Base-by-base conservation (phyloP, 345 rosid genomes). In the Populus pruinosa region DNA sequence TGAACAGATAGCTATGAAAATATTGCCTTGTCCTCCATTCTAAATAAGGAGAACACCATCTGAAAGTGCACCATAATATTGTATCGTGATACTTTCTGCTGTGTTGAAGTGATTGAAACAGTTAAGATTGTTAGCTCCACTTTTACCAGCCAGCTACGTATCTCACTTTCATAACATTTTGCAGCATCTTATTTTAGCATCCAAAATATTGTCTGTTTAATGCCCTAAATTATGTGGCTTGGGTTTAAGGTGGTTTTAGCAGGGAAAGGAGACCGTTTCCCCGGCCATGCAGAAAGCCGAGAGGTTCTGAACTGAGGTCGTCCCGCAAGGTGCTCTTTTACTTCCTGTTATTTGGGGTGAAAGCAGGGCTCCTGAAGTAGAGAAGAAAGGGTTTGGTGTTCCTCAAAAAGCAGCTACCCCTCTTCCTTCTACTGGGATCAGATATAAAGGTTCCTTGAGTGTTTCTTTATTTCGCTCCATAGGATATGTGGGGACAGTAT, bases 351-450 rank as follows among this genome's bases (percentile, higher is more conserved):
- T 90, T 59, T 96, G 91, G 92, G 96, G 89, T 78, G 92, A 90
- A 86, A 88, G 89, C 38, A 91, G 76, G 82, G 79, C 75, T 82
- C 87, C 88, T 2, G 83, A 84, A 78, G 63, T 76, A 17, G 94
- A 86, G 85, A 96, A 89, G 83, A 96, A 91, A 78, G 98, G 98
- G 12, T 96, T 96, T 87, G 98, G 99, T 76, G 79, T 33, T 74
- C 74, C 94, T 76, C 69, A 69, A 41, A 96, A 85, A 79, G 80
- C 92, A 73, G 88, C 88, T 50, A 67, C 84, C 39, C 85, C 95
- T 78, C 97, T 91, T 85, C 95, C 99, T 77, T 96, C 98, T 6
- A 87, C 91, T 73, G 97, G 96, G 94, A 96, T 95, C 88, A 79
- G 78, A 2, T 38, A 68, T 66, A 68, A 50, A 79, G 61, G 56